Evolutionary conservation across 768 basidiomycete genomes (phyloP).

Genomic region (Mycena vitilis): DNA sequence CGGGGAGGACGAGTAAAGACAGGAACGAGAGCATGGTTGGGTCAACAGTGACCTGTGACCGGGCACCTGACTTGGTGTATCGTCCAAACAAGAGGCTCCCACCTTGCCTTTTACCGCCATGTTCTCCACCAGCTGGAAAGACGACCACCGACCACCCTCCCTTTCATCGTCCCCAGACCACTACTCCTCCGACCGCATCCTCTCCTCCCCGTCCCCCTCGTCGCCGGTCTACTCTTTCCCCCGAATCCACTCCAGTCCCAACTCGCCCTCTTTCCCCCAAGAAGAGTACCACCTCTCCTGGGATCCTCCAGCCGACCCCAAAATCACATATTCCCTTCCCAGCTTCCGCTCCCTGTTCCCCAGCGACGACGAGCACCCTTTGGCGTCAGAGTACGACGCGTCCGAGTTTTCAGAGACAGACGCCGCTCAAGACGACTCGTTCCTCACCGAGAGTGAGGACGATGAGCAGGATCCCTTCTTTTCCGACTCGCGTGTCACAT

Average conservation of each 20-base stretch:
- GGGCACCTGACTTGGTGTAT: too few relatives aligned
- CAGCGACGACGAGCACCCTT: conserved; percentile 42
- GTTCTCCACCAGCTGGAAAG: neutral
- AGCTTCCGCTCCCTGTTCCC: conserved; percentile 44
- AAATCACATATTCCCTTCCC: conserved; percentile 41
- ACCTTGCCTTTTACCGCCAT: neutral
- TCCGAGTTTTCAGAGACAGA: conserved; percentile 49
- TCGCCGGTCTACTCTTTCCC: conserved; percentile 28
- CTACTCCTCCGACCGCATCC: conserved; percentile 10
- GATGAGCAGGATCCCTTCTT: conserved; percentile 43
- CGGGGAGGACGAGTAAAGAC: conserved; percentile 12
- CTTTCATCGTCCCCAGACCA: conserved; percentile 25
- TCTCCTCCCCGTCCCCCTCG: conserved; percentile 12
- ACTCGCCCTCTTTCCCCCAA: conserved; percentile 19
- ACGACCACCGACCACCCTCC: conserved; percentile 21
- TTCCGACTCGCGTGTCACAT: conserved; percentile 56
- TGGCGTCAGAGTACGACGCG: conserved; percentile 48
- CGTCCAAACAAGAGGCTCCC: too few relatives aligned
- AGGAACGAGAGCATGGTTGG: neutral
- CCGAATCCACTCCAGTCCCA: conserved; percentile 31
- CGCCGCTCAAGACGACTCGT: conserved; percentile 40
- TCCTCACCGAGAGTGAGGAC: conserved; percentile 51
- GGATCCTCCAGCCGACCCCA: conserved; percentile 31
- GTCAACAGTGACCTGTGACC: too few relatives aligned
- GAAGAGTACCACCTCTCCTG: conserved; percentile 33